Base-by-base conservation (phyloP, 2,329 filamentous ascomycete genomes). In the Pseudogymnoascus sp. region DNA sequence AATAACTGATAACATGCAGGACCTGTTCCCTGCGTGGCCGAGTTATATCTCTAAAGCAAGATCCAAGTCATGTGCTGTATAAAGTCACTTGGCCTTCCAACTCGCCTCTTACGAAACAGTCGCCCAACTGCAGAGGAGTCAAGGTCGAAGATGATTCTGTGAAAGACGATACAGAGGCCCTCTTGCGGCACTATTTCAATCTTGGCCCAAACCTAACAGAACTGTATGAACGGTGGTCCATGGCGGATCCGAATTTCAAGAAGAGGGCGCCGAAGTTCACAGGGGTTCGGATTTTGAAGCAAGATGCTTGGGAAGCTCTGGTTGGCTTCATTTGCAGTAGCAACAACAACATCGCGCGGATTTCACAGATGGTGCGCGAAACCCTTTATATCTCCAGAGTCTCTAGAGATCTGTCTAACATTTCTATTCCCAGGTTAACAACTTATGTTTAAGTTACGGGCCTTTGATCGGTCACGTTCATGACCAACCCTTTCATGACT, bases 311-410 rank as follows among this genome's bases (percentile, higher is more conserved):
- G 95, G 95, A 99, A 75, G 87, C 95, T 0, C 80, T 99, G 21
- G 80, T 99, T 23, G 88, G 89, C 64, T 99, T 99, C 76, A 99
- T 99, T 67, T 99, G 95, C 81, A 97, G 93, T 76, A 96, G 92
- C 76, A 99, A 99, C 77, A 99, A 99, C 77, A 97, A 99, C 73
- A 99, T 99, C 66, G 83, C 87, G 1, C 86, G 95, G 40, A 99
- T 99, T 73, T 93, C 90, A 4, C 90, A 96, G 76, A 99, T 99
- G 95, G 92, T 89, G 71, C 67, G 72, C 12, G 16, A 40, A 45
- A 18, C 16, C 4, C 23, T 26, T 31, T 61, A 40, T 4, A 42
- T 31, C 12, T 18, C 26, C 10, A 31, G 16, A 18, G 37, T 40
- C 10, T 26, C 26, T 4, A 47, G 14, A 42, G 14, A 21, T 4